A percentile compares a stretch with the other conserved stretches of the same genome.
These are phyloP conservation scores for Curvularia lunata DNA, from an alignment of 2,329 filamentous ascomycete species.

Conservation along the genomic window DNA sequence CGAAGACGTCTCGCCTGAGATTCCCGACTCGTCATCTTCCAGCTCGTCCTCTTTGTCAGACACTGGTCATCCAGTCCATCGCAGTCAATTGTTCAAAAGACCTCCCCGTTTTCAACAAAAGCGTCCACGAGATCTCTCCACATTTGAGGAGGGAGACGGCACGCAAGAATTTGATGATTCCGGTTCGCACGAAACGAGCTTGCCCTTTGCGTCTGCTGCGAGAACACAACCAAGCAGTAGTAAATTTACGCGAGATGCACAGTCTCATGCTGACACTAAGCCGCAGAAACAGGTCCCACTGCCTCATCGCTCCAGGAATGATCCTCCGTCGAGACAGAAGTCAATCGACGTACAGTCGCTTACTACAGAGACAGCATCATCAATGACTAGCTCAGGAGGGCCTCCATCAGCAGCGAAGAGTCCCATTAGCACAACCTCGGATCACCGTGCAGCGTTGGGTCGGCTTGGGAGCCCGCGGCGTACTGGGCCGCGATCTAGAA, in stretches of 20 bases:
- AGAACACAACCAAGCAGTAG: slow-evolving; percentile 5
- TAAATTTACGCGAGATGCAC: slow-evolving; percentile 20
- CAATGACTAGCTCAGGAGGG: slow-evolving; percentile 57
- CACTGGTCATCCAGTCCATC: slow-evolving; percentile 46
- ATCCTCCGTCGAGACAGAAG: slow-evolving; percentile 16
- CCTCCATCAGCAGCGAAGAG: slow-evolving; percentile 27
- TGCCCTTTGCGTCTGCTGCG: slow-evolving; percentile 53
- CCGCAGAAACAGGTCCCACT: slow-evolving; percentile 20
- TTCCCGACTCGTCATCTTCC: slow-evolving; percentile 36
- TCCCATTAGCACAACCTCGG: slow-evolving; percentile 54
- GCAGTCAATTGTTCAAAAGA: slow-evolving; percentile 55
- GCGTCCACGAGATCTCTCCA: slow-evolving; percentile 34
- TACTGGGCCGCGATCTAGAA: slow-evolving; percentile 23
- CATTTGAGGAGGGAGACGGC: slow-evolving; percentile 39
- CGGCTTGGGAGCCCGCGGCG: slow-evolving; percentile 61
- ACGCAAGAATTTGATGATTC: slow-evolving; percentile 57
- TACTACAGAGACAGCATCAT: slow-evolving; percentile 53
- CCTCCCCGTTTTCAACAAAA: slow-evolving; percentile 47
- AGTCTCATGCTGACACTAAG: slow-evolving; percentile 8
- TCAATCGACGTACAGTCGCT: slow-evolving; percentile 31
- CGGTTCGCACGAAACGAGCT: slow-evolving; percentile 56
- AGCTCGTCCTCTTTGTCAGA: slow-evolving; percentile 46
- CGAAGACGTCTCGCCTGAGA: slow-evolving; percentile 29
- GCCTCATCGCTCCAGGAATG: slow-evolving; percentile 10
- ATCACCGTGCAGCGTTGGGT: slow-evolving; percentile 64